Evolutionary conservation across 2,329 filamentous ascomycete genomes (phyloP), one percentile per base, ranked within the genome.

Genomic region (Aspergillus melleus): DNA sequence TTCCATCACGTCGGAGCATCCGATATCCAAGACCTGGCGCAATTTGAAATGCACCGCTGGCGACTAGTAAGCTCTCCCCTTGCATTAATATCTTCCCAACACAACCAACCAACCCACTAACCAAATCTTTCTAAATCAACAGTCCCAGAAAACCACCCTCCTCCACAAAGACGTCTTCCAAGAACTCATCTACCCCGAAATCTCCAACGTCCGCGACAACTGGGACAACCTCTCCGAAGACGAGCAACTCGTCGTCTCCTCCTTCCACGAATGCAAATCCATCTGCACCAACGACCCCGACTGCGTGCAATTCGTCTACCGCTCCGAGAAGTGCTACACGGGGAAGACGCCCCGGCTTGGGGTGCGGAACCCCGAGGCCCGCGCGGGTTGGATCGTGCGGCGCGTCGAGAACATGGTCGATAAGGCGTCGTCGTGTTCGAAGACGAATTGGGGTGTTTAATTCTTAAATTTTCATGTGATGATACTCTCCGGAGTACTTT

Each of bases 11-110:
- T 84, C 5, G 70, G 74, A 0, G 68, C 79, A 0, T 63, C 68
- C 1, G 77, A 83, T 8, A 76, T 80, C 14, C 70, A 76, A 49
- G 69, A 72, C 3, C 72, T 84, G 44, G 79, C 76, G 70, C 73
- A 74, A 8, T 81, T 83, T 32, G 80, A 84, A 64, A 75, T 76
- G 53, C 72, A 70, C 52, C 78, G 86, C 68, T 88, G 87, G 76
- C 83, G 84, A 73, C 85, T 87, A 72, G 88, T 89, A 81, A 72
- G 81, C 74, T 53, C 59, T 58, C 29, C 54, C 47, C 20, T 46
- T 52, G 32, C 32, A 32, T 9, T 16, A n/a, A 24, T 44, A 30
- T 52, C 49, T 9, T 39, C 54, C 52, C n/a, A 6, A n/a, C 8
- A 4, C 12, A 61, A 57, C 46, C 11, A 9, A 24, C 49, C 55